These are phyloP conservation scores for Cladosporium phlei DNA, from an alignment of 2,329 filamentous ascomycete species.

Conservation along the genomic window DNA sequence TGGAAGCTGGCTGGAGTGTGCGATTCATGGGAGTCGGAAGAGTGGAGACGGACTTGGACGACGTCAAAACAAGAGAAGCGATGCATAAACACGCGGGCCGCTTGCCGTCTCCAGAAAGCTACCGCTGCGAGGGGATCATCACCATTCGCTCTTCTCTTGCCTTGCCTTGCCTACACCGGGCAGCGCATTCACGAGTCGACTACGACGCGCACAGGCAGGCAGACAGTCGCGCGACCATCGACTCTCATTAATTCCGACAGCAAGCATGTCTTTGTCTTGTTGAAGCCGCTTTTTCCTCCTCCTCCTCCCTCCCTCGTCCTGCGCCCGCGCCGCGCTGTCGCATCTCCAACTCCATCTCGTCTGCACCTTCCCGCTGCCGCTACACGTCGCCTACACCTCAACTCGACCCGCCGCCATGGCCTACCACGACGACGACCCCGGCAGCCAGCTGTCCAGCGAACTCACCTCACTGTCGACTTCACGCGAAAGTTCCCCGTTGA, in stretches of 20 bases:
- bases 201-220: constrained; percentile 11
- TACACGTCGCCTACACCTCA: constrained; percentile 1
- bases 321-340: no score
- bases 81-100: no score
- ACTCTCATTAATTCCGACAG: background rate
- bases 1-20: no score
- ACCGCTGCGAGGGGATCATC: no score
- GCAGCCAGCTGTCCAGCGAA: constrained; percentile 20
- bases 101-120: no score
- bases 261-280: background rate
- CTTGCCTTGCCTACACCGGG: no score
- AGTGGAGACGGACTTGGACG: no score
- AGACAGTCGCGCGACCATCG: constrained; percentile 8
- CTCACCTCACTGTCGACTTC: constrained; percentile 25
- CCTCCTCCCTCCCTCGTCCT: constrained; percentile 14
- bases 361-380: constrained; percentile 6
- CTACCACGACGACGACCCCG: constrained; percentile 12
- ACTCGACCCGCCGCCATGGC: constrained; percentile 16
- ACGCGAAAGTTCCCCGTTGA: constrained; percentile 34
- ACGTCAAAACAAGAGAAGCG: no score
- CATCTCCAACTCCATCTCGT: no score
- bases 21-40: no score
- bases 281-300: constrained; percentile 7
- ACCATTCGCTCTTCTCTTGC: no score
- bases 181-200: no score